Percentiles rank a stretch among this genome's conserved stretches.
Evolutionary conservation across 768 basidiomycete species (phyloP).

Genomic region (Imleria badia): DNA sequence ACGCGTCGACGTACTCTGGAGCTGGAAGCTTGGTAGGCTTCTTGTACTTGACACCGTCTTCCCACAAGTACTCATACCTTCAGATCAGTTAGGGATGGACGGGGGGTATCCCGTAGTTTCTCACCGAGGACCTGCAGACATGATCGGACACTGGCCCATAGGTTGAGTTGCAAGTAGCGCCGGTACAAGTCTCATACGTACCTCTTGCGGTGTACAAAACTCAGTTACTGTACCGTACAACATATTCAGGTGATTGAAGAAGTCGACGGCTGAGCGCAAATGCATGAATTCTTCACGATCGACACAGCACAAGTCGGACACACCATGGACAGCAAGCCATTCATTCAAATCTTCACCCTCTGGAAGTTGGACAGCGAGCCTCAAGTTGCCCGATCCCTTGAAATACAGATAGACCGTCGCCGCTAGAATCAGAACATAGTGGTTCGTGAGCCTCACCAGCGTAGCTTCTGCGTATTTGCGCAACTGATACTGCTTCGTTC

Average conservation of each 20-base stretch:
- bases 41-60: slow-evolving; percentile 85
- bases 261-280: slow-evolving; percentile 81
- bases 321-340: slow-evolving; percentile 99
- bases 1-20: slow-evolving; percentile 93
- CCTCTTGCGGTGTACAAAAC: slow-evolving; percentile 94
- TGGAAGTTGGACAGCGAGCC: slow-evolving; percentile 88
- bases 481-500: slow-evolving; percentile 96
- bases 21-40: slow-evolving; percentile 92
- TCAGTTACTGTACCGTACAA: slow-evolving; percentile 97
- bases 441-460: slow-evolving; percentile 46
- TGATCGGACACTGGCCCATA: slow-evolving; percentile 76
- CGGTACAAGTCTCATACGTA: slow-evolving; percentile 32
- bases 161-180: slow-evolving; percentile 8
- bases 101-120: slow-evolving; percentile 17
- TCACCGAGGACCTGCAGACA: slow-evolving; percentile 93
- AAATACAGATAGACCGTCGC: background rate
- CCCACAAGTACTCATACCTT: slow-evolving; percentile 95
- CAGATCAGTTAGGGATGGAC: slow-evolving; percentile 4
- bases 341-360: slow-evolving; percentile 98
- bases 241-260: slow-evolving; percentile 99
- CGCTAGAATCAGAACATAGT: slow-evolving; percentile 13
- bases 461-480: slow-evolving; percentile 98
- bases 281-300: background rate
- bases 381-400: slow-evolving; percentile 93
- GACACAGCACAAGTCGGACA: slow-evolving; percentile 20